phyloP scores from a whole-genome alignment of 371 early-diverging fungal species.

The Mortierella sp. region DNA sequence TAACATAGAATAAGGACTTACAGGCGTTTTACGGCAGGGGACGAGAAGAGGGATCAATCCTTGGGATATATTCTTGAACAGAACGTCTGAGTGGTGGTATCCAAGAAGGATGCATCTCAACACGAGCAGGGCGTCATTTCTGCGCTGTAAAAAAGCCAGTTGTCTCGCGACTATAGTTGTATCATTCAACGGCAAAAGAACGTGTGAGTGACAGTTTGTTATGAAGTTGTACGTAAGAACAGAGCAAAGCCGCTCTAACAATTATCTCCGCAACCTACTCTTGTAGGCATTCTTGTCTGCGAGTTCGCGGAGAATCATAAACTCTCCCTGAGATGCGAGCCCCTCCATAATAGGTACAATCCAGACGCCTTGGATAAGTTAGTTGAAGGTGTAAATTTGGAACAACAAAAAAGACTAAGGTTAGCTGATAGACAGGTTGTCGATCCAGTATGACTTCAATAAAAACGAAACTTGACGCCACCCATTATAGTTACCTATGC shows the following conservation, averaged over 20 bases:
- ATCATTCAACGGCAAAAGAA: background rate
- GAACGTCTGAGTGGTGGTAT: slow-evolving; percentile 46
- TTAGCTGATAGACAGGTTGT: background rate
- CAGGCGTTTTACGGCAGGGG: slow-evolving; percentile 37
- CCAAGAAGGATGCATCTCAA: slow-evolving; percentile 45
- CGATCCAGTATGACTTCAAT: background rate
- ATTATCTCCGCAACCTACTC: slow-evolving; percentile 20
- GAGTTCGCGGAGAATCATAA: slow-evolving; percentile 33
- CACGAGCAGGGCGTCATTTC: slow-evolving; percentile 44
- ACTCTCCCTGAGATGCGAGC: slow-evolving; percentile 48
- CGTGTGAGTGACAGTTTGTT: background rate
- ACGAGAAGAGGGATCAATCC: slow-evolving; percentile 36
- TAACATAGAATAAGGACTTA: background rate
- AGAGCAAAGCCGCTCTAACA: background rate
- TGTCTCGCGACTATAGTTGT: slow-evolving; percentile 31
- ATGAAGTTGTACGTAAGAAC: background rate
- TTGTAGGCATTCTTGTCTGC: slow-evolving; percentile 47
- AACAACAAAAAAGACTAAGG: background rate
- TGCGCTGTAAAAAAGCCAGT: slow-evolving; percentile 31
- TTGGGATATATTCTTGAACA: slow-evolving; percentile 61
- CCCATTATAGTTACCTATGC: slow-evolving; percentile 26
- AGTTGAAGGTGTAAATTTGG: background rate
- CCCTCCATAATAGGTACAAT: slow-evolving; percentile 49
- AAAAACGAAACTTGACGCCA: background rate
- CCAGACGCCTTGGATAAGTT: slow-evolving; percentile 30